Evolutionary conservation across 176 grass and related monocot species (phyloP).

Genomic region (Carex cristatella): DNA sequence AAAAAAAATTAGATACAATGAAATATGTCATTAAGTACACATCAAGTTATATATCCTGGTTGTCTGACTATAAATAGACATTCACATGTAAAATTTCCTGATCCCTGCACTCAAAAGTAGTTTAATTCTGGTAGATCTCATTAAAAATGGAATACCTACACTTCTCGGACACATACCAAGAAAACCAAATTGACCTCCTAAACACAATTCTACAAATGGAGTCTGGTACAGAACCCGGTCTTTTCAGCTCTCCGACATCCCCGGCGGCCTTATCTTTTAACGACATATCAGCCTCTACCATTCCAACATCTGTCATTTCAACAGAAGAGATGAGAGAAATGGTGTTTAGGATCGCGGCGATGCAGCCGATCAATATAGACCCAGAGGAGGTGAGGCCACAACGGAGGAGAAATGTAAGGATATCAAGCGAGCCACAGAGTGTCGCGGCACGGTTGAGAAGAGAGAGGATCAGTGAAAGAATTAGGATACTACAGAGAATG

Average conservation of each 20-base stretch:
- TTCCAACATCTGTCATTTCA: background rate
- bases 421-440: conserved; percentile 67
- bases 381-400: conserved; percentile 8
- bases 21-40: background rate
- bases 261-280: background rate
- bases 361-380: conserved; percentile 55
- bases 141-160: conserved; percentile 20
- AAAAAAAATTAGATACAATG: background rate
- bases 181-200: conserved; percentile 62
- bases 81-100: background rate
- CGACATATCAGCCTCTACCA: background rate
- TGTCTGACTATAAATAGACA: background rate
- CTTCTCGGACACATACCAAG: conserved; percentile 38
- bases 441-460: conserved; percentile 55
- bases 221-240: conserved; percentile 1
- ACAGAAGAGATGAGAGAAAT: conserved; percentile 62
- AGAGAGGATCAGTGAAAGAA: conserved; percentile 56
- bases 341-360: conserved; percentile 71
- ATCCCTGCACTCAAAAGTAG: background rate
- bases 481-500: conserved; percentile 62
- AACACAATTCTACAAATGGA: conserved; percentile 66
- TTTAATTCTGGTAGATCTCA: background rate
- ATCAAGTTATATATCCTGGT: background rate
- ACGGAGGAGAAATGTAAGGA: conserved; percentile 24
- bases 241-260: conserved; percentile 6